A percentile compares a stretch with the other conserved stretches of the same genome.
These are phyloP conservation scores for Cryptosporidium viatorum DNA, from an alignment of 169 alveolate genomes.

Conservation along the genomic window DNA sequence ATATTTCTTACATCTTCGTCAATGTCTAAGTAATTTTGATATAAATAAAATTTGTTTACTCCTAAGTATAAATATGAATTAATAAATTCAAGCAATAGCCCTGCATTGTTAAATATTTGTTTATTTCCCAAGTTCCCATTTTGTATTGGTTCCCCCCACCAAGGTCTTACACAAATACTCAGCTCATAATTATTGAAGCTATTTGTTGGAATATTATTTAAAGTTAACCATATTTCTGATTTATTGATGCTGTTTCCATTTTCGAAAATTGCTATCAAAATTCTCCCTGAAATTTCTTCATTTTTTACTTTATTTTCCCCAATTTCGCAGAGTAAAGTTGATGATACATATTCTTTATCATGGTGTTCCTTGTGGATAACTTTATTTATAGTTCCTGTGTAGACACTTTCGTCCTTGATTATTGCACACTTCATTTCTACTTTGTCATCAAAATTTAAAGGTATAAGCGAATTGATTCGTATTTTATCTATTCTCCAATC, in stretches of 20 bases:
- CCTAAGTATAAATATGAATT: conserved; percentile 41
- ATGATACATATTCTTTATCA: conserved; percentile 31
- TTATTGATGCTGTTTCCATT: background rate
- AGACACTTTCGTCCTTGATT: background rate
- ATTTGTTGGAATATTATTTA: background rate
- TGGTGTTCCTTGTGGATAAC: conserved; percentile 65
- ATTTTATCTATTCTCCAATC: conserved; percentile 19
- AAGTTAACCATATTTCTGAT: conserved; percentile 8
- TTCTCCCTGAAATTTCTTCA: background rate
- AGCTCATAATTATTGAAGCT: background rate
- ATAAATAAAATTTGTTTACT: conserved; percentile 7
- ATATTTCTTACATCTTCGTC: conserved; percentile 25
- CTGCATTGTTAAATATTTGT: conserved; percentile 27
- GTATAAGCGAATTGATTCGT: conserved; percentile 32
- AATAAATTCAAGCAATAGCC: conserved; percentile 33
- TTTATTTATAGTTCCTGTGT: conserved; percentile 2
- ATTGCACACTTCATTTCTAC: conserved; percentile 16
- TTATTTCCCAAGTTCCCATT: background rate
- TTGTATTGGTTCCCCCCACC: conserved; percentile 72
- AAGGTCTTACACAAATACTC: conserved; percentile 70
- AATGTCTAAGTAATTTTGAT: conserved; percentile 39
- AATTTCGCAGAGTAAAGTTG: conserved; percentile 30
- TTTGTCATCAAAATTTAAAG: background rate
- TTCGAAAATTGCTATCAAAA: background rate
- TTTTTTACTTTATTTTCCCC: background rate